A percentile compares a stretch with the other conserved stretches of the same genome.
These are phyloP conservation scores for Magnolia changhungtana DNA, from an alignment of 164 flowering plant genomes.

Conservation along the genomic window DNA sequence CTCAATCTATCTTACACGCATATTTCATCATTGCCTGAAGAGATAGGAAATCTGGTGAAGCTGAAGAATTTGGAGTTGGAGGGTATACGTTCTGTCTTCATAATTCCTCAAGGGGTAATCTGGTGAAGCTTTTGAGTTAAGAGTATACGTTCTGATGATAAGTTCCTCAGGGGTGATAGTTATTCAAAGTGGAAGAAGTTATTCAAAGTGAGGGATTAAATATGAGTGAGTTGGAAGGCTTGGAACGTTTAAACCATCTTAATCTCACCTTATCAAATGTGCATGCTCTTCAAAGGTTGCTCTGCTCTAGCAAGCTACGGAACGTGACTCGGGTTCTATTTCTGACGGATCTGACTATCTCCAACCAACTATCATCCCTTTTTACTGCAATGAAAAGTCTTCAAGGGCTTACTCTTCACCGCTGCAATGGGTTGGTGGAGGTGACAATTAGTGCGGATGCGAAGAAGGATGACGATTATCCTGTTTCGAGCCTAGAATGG, in stretches of 20 bases:
- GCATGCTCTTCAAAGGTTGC: neutral
- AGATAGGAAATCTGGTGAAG: constrained; percentile 1
- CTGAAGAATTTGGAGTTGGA: constrained; percentile 5
- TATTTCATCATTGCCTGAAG: constrained; percentile 6
- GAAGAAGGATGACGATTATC: neutral
- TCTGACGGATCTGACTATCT: neutral
- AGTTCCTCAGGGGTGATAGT: no score
- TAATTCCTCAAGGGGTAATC: constrained; percentile 4
- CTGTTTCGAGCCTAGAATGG: neutral
- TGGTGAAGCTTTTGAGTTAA: neutral
- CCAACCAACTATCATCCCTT: neutral
- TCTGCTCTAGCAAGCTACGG: neutral
- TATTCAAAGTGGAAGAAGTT: neutral
- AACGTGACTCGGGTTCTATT: neutral
- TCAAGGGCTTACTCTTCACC: neutral
- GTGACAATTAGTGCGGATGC: neutral
- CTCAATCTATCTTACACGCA: constrained; percentile 8
- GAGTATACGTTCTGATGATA: no score
- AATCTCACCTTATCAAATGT: neutral
- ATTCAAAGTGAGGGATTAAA: neutral
- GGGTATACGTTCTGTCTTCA: no score
- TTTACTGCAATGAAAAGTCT: neutral
- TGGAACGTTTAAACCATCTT: constrained; percentile 7
- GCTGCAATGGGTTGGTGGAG: constrained; percentile 6
- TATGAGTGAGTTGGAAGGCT: constrained; percentile 4